Percentiles rank a stretch among this genome's conserved stretches.
These are phyloP conservation scores for Penicillium glabrum DNA, from an alignment of 2,329 filamentous ascomycete genomes.

Conservation along the genomic window DNA sequence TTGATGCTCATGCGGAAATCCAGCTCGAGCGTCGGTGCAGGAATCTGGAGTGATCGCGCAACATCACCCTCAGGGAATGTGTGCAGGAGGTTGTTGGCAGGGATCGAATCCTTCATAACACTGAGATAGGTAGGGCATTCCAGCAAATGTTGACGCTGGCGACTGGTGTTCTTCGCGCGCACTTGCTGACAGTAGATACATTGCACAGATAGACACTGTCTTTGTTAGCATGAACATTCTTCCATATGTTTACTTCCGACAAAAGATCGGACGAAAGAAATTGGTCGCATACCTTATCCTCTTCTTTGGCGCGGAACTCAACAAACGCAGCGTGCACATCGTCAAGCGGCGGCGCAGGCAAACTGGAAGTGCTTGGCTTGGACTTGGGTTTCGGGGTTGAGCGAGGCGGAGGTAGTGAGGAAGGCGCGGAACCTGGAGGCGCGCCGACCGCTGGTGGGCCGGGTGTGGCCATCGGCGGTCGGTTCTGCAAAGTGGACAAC, in stretches of 20 bases:
- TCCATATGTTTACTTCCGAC: too few relatives aligned
- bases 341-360: conserved; percentile 49
- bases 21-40: conserved; percentile 49
- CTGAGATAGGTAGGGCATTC: conserved; percentile 52
- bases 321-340: conserved; percentile 52
- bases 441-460: conserved; percentile 29
- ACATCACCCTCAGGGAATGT: conserved; percentile 52
- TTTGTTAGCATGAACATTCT: not conserved
- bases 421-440: conserved; percentile 28
- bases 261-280: not conserved
- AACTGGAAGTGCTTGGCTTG: conserved; percentile 38
- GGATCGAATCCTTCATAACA: conserved; percentile 54
- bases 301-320: conserved; percentile 49
- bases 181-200: conserved; percentile 54
- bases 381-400: conserved; percentile 40
- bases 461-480: conserved; percentile 41
- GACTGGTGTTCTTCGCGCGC: conserved; percentile 52
- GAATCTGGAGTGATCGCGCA: conserved; percentile 48
- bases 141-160: conserved; percentile 50
- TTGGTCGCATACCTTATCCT: conserved; percentile 41
- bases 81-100: conserved; percentile 52
- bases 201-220: conserved; percentile 49
- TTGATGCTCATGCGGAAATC: conserved; percentile 56
- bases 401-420: conserved; percentile 34
- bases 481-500: conserved; percentile 40